Evolutionary conservation across 2,329 filamentous ascomycete species (phyloP).

Genomic region (Monosporascus sp.): DNA sequence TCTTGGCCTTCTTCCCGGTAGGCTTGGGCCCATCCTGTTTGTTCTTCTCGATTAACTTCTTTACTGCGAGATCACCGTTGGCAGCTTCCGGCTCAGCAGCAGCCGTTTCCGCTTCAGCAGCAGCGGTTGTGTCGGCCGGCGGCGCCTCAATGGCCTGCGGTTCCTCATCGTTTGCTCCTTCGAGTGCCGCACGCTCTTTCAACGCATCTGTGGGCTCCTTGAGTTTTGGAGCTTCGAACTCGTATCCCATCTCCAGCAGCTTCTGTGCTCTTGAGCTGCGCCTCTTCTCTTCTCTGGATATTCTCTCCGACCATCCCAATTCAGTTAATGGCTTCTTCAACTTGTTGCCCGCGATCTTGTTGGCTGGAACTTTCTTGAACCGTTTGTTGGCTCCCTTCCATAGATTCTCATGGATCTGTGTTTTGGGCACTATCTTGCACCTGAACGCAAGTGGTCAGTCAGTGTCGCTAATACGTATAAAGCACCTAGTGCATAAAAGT

Average conservation of each 20-base stretch:
- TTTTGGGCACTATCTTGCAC: slow-evolving; percentile 70
- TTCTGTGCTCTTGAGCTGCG: slow-evolving; percentile 65
- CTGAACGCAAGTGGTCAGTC: not conserved
- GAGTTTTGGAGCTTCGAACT: slow-evolving; percentile 68
- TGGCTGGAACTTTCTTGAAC: slow-evolving; percentile 84
- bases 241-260: slow-evolving; percentile 76
- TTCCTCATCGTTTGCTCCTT: slow-evolving; percentile 29
- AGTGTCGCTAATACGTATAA: not conserved
- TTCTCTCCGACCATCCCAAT: slow-evolving; percentile 71
- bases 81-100: slow-evolving; percentile 14
- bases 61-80: slow-evolving; percentile 18
- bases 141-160: slow-evolving; percentile 34
- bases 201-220: slow-evolving; percentile 48
- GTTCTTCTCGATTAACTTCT: slow-evolving; percentile 23
- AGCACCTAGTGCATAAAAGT: no score
- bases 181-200: slow-evolving; percentile 28
- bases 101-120: slow-evolving; percentile 22
- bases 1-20: slow-evolving; percentile 24
- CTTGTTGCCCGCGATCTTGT: slow-evolving; percentile 73
- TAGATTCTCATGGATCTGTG: slow-evolving; percentile 72
- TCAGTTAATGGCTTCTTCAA: slow-evolving; percentile 69
- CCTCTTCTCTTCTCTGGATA: slow-evolving; percentile 66
- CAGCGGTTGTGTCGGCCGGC: slow-evolving; percentile 21
- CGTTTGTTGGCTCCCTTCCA: slow-evolving; percentile 89
- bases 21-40: slow-evolving; percentile 24